These are phyloP conservation scores for Suhomyces canberraensis DNA, from an alignment of 805 yeast species.

Conservation along the genomic window DNA sequence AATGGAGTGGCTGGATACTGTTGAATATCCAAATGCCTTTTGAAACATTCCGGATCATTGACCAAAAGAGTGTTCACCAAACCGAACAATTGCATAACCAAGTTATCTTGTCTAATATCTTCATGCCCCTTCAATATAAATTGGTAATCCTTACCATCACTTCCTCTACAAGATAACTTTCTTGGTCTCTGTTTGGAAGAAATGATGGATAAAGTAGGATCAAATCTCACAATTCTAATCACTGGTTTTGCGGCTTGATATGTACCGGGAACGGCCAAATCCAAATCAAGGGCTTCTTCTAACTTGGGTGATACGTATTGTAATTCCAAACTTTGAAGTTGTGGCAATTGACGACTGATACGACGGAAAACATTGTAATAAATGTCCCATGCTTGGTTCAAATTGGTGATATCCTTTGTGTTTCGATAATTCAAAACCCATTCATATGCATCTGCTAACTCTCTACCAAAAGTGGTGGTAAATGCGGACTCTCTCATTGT, in stretches of 20 bases:
- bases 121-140: constrained; percentile 91
- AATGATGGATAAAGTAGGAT: constrained; percentile 80
- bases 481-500: constrained; percentile 91
- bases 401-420: constrained; percentile 79
- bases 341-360: constrained; percentile 85
- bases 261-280: constrained; percentile 91
- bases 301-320: constrained; percentile 93
- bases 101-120: constrained; percentile 94
- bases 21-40: constrained; percentile 90
- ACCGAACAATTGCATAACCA: constrained; percentile 97
- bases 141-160: constrained; percentile 87
- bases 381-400: constrained; percentile 97
- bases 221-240: constrained; percentile 69
- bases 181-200: constrained; percentile 97
- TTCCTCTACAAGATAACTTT: constrained; percentile 71
- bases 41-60: constrained; percentile 93
- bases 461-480: constrained; percentile 90
- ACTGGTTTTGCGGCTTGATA: constrained; percentile 82
- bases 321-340: constrained; percentile 77
- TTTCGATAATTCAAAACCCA: constrained; percentile 86
- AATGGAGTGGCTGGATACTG: constrained; percentile 91
- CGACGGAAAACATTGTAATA: constrained; percentile 91
- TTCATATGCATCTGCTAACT: constrained; percentile 85
- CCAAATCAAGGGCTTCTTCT: constrained; percentile 71
- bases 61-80: constrained; percentile 85